These are phyloP conservation scores for Ceratocystis smalleyi DNA, from an alignment of 2,329 filamentous ascomycete genomes.

Conservation along the genomic window DNA sequence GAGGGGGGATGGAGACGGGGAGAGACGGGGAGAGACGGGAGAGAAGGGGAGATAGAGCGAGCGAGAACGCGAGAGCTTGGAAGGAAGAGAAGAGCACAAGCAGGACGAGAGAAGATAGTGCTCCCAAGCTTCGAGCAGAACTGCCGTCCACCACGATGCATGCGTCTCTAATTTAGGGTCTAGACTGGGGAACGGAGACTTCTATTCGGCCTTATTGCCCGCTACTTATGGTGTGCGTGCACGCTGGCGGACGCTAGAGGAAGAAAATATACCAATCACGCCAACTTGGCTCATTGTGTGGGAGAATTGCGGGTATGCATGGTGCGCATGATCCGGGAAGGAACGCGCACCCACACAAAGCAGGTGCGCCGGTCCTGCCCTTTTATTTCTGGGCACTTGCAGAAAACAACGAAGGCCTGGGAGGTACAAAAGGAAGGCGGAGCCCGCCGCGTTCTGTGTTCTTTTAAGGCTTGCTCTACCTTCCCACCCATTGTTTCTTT, in stretches of 20 bases:
- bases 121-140: too few relatives aligned
- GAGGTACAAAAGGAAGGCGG: slow-evolving; percentile 2
- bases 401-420: too few relatives aligned
- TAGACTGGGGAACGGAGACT: background rate
- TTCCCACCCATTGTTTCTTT: background rate
- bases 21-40: background rate
- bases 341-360: background rate
- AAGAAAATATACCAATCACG: background rate
- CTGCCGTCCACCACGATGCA: background rate
- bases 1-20: background rate
- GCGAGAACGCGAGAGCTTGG: background rate
- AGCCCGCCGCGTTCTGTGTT: background rate
- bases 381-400: background rate
- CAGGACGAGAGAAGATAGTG: background rate
- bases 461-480: too few relatives aligned
- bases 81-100: background rate
- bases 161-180: background rate
- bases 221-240: background rate
- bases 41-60: background rate
- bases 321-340: slow-evolving; percentile 1
- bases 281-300: background rate
- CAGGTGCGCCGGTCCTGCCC: background rate
- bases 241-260: background rate
- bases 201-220: background rate
- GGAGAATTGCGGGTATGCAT: slow-evolving; percentile 5